phyloP scores from a whole-genome alignment of 2,329 filamentous ascomycete species.

The Pseudomassariella vexata region DNA sequence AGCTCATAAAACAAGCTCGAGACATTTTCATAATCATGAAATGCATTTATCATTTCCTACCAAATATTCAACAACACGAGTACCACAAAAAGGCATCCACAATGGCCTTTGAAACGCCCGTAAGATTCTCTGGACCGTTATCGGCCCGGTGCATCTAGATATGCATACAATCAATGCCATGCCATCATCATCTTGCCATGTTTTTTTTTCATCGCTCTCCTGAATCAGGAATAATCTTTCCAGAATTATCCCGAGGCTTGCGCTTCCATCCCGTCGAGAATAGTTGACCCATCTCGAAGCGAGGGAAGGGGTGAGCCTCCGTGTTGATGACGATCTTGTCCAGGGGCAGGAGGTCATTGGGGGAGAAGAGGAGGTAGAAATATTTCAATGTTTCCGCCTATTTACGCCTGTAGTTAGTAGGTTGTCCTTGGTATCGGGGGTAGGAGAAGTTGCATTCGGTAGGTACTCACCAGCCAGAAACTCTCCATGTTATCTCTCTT shows the following conservation, averaged over 20 bases:
- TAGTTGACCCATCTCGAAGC: slow-evolving; percentile 73
- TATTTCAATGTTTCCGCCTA: slow-evolving; percentile 97
- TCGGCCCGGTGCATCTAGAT: too few species aligned
- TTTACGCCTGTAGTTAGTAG: slow-evolving; percentile 9
- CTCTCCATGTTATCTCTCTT: slow-evolving; percentile 93
- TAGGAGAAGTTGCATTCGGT: background rate
- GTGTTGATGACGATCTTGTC: slow-evolving; percentile 92
- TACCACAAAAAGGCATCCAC: too few species aligned
- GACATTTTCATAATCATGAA: too few species aligned
- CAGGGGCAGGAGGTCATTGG: slow-evolving; percentile 74
- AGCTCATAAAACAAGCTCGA: too few species aligned
- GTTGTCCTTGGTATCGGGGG: background rate
- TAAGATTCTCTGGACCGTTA: too few species aligned
- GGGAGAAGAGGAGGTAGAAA: slow-evolving; percentile 90
- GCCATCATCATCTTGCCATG: too few species aligned
- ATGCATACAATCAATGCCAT: too few species aligned
- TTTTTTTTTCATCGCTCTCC: slow-evolving; percentile 6
- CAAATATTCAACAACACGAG: too few species aligned
- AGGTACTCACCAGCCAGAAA: slow-evolving; percentile 79
- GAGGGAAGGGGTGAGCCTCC: slow-evolving; percentile 84
- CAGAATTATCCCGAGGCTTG: slow-evolving; percentile 50
- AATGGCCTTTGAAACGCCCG: too few species aligned
- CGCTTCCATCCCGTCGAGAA: slow-evolving; percentile 80
- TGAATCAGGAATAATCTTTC: slow-evolving; percentile 35
- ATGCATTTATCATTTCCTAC: too few species aligned